These are phyloP conservation scores for Gypsophila paniculata DNA, from an alignment of 179 eudicot species.

Conservation along the genomic window DNA sequence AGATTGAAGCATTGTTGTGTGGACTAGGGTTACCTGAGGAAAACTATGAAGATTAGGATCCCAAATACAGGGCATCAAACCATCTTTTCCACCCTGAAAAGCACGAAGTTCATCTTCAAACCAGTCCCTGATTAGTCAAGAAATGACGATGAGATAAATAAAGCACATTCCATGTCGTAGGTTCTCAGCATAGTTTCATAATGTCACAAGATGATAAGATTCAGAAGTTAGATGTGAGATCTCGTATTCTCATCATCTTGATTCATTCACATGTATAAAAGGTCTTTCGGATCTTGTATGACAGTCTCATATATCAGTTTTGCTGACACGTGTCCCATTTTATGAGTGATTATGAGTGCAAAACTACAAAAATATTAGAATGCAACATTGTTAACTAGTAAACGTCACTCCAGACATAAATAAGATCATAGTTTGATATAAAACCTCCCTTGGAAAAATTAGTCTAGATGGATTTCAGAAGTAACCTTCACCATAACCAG, in stretches of 20 bases:
- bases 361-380: slow-evolving; percentile 2
- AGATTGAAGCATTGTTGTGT: neutral
- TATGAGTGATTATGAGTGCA: neutral
- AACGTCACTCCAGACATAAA: slow-evolving; percentile 6
- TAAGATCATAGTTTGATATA: neutral
- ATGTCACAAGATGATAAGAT: slow-evolving; percentile 1
- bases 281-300: neutral
- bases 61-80: slow-evolving; percentile 93
- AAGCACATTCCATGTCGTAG: slow-evolving; percentile 9
- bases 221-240: slow-evolving; percentile 10
- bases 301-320: neutral
- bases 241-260: neutral
- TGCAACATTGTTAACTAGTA: neutral
- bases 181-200: neutral
- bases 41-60: slow-evolving; percentile 80
- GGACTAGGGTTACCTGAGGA: slow-evolving; percentile 63
- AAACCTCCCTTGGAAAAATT: neutral
- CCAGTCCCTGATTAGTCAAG: slow-evolving; percentile 68
- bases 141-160: slow-evolving; percentile 16
- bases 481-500: neutral
- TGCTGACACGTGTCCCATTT: neutral
- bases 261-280: neutral
- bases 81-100: slow-evolving; percentile 95
- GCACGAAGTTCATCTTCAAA: slow-evolving; percentile 98
- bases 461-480: neutral